Conservation (phyloP, 1,284 basidiomycete genomes). For the Mrakiaceae sp. region DNA sequence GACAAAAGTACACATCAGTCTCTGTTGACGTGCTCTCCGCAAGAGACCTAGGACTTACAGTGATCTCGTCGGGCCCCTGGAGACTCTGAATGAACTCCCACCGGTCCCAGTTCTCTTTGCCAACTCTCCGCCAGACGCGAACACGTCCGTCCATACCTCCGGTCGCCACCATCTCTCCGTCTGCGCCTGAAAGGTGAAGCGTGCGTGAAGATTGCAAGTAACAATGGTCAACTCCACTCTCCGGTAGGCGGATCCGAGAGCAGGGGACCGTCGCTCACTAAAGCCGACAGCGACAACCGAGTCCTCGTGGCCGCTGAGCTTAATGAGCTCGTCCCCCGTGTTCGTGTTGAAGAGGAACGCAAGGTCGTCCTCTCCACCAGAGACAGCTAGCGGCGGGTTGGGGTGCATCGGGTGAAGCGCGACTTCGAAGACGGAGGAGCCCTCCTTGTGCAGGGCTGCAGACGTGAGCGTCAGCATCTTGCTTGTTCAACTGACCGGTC, state of each 20-base stretch:
- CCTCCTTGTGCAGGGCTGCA: constrained; percentile 33
- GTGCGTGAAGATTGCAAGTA: neutral
- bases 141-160: constrained; percentile 97
- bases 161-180: constrained; percentile 85
- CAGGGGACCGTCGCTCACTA: constrained; percentile 31
- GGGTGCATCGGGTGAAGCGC: constrained; percentile 61
- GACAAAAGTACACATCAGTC: constrained; percentile 3
- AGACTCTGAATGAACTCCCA: constrained; percentile 92
- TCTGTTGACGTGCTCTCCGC: neutral
- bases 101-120: constrained; percentile 54
- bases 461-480: constrained; percentile 35
- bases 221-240: neutral
- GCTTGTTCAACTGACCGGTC: too few relatives aligned
- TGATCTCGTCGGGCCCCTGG: constrained; percentile 89
- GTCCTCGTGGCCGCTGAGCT: constrained; percentile 83
- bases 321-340: constrained; percentile 66
- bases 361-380: constrained; percentile 90
- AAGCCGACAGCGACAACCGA: constrained; percentile 74
- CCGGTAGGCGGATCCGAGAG: neutral
- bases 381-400: constrained; percentile 68
- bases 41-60: constrained; percentile 45
- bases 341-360: constrained; percentile 90
- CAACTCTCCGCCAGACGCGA: constrained; percentile 75
- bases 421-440: constrained; percentile 68
- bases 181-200: constrained; percentile 35